Base-by-base conservation (phyloP, 2,329 filamentous ascomycete genomes). In the Epichloe sylvatica region DNA sequence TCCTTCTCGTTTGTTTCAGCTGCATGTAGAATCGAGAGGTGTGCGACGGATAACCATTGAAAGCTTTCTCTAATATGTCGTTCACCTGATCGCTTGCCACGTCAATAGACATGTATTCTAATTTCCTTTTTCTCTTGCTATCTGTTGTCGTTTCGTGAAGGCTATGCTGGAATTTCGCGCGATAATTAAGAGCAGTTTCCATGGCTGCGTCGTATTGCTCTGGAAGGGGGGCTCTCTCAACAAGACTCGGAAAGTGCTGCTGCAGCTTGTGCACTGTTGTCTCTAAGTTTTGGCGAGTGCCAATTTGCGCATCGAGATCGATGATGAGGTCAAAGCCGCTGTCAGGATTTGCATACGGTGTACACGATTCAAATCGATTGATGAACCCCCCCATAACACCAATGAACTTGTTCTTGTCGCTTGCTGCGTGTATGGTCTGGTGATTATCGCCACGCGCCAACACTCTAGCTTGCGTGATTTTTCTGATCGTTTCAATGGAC, bases 341-440 rank as follows among this genome's bases (percentile, higher is more conserved):
- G 61, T 98, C 92, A 1, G 92, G 90, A n/a, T 69, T 65, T 7
- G 68, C 69, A 17, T 80, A 74, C 1, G 75, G 69, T 55, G 90
- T 77, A 51, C 89, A 74, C 19, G 83, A 78, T 68, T 98, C 85
- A 62, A 95, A 97, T 36, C 92, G 81, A 12, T 78, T 67, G 56
- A 98, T 74, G 67, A 98, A 98, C 3, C 88, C 87, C 58, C 96
- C 86, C 92, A 98, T 97, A 58, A 98, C 94, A 5, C 80, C 78
- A 44, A 92, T 73, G 49, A 92, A 86, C 64, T 95, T 91, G 17
- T 75, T 69, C 44, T 73, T 67, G 42, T 84, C 78, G 50, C 86
- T 84, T 43, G 79, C 84, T 11, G 91, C 90, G 60, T 92, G 89
- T 52, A 98, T 97, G 0, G 92, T 98, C 68, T 98, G 92, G 64